Evolutionary conservation across 179 eudicot genomes (phyloP), one percentile per base, ranked within the genome.

Genomic region (Silene vulgaris): DNA sequence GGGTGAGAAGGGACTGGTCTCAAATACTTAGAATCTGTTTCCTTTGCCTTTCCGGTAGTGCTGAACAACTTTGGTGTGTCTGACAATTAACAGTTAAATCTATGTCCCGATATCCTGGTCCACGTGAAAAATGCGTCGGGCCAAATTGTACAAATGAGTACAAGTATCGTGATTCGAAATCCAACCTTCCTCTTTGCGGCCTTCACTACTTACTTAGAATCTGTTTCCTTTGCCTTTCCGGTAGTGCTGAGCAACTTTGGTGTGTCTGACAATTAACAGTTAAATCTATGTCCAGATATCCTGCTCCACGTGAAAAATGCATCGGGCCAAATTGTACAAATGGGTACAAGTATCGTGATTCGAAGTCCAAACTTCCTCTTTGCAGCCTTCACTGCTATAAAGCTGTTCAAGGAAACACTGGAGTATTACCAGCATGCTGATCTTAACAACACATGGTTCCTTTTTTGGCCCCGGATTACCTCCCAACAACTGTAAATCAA

Each of bases 351-450:
- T 91, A 91, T 80, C 91, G 97, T 11, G 97, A 93, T 85, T 91
- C 97, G 0, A 89, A 87, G 84, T 87, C 90, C 0, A 91, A 83
- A 78, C 90, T 93, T 71, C 96, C 96, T 7, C 84, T 93, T n/a
- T 93, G 97, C 84, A 89, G 97, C 78, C 88, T 93, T 21, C 79
- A 86, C 45, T 91, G 98, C 82, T 91, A 91, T 87, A 88, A 90
- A 82, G 91, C 92, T 8, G 80, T 90, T 29, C 87, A 83, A 75
- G 81, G 76, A 48, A 75, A 78, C 45, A 12, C 63, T 0, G 60
- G 56, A 64, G 70, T 48, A 65, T 40, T 66, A 72, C 82, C 82
- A 37, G 84, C 82, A 28, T 78, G 82, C 77, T 82, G 76, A 78
- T 75, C 63, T 73, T 70, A 69, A 28, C 59, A 37, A 13, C 30